Base-by-base conservation (phyloP, 2,329 filamentous ascomycete genomes). In the Hypoxylon sp. region DNA sequence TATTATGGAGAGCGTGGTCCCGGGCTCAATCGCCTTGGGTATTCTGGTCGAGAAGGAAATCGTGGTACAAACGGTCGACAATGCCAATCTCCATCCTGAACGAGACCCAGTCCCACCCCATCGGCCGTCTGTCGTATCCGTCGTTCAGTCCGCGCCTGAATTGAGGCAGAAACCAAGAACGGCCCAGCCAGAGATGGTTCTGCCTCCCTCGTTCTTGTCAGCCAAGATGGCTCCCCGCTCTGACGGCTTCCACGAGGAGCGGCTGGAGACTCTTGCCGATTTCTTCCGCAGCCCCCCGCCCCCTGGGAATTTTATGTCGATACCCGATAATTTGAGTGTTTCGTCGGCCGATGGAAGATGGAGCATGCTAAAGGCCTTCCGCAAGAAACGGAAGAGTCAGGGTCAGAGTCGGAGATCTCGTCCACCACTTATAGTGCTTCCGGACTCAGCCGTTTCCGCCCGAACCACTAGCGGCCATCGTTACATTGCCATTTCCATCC, bases 401-500 rank as follows among this genome's bases (percentile, higher is more conserved):
- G 24, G 24, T 26, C 24, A 77, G 66, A 75, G 71, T 41, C 65
- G 32, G 30, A 68, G 62, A 65, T 64, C 26, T 5, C 68, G 63
- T 6, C 73, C 72, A 0, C 68, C 73, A 24, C 62, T 74, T 20
- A 72, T 82, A 62, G 74, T 71, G 54, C 78, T 88, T 3, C 85
- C 85, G 7, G 85, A 88, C 70, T 82, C 82, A 22, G 85, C 85
- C 11, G 78, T 88, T 13, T 82, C 84, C 3, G 82, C 84, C 6
- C 82, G 76, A 34, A 88, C 85, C 0, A 82, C 74, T 6, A 81
- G 78, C 2, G 86, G 86, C 1, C 79, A 85, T 70, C 79, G 84
- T 4, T 83, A 88, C 68, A 87, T 89, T 65, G 84, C 85, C 60
- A 88, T 88, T 53, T 87, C 85, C 0, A 87, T 88, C 46, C 86